These are phyloP conservation scores for Metschnikowia gelsemii DNA, from an alignment of 805 yeast species.

Conservation along the genomic window DNA sequence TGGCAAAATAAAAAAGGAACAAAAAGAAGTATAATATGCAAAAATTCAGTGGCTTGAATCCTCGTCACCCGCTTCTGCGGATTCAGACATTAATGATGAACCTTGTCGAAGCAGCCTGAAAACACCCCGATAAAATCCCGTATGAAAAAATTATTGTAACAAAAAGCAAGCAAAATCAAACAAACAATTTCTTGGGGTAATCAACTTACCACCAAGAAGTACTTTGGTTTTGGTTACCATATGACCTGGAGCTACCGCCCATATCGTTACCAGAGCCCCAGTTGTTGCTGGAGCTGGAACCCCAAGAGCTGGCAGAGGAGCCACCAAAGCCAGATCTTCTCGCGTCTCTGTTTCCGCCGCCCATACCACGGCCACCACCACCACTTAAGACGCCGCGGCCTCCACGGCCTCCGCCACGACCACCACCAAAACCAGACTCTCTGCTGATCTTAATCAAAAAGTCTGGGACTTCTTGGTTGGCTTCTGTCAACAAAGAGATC, in stretches of 20 bases:
- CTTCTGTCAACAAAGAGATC: conserved; percentile 84
- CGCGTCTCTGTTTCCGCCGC: conserved; percentile 47
- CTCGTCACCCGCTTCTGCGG: conserved; percentile 17
- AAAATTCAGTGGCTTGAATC: conserved; percentile 18
- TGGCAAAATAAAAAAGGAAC: conserved; percentile 20
- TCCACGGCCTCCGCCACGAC: conserved; percentile 43
- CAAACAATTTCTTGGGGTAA: conserved; percentile 4
- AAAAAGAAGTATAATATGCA: conserved; percentile 20
- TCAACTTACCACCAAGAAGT: conserved; percentile 44
- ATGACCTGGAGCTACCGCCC: conserved; percentile 27
- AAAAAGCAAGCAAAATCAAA: conserved; percentile 19
- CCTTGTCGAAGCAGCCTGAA: not conserved
- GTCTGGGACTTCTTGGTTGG: conserved; percentile 95
- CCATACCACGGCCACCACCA: conserved; percentile 35
- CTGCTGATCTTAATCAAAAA: conserved; percentile 79
- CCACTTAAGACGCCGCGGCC: conserved; percentile 51
- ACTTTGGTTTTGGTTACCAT: conserved; percentile 37
- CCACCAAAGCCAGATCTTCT: conserved; percentile 46
- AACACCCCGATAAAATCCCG: conserved; percentile 14
- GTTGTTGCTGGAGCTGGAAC: conserved; percentile 19
- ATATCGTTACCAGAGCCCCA: conserved; percentile 25
- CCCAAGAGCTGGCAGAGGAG: conserved; percentile 25
- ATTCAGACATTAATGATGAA: conserved; percentile 17
- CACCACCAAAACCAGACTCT: conserved; percentile 58
- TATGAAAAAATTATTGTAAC: conserved; percentile 18